These are phyloP conservation scores for Fonticula alba DNA, from an alignment of 78 protist genomes.

Conservation along the genomic window DNA sequence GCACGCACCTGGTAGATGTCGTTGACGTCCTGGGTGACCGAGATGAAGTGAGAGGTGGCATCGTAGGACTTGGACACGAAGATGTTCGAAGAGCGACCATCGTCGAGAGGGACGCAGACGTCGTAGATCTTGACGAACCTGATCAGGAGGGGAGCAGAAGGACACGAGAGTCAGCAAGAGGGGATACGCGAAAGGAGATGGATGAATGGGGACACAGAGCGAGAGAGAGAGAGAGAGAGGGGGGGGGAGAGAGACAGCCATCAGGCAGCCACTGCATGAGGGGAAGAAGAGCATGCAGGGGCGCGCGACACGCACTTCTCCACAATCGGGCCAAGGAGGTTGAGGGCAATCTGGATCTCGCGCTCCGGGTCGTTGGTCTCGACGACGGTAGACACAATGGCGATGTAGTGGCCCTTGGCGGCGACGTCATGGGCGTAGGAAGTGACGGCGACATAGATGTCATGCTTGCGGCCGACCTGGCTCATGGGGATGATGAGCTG, in stretches of 20 bases:
- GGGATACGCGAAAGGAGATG: neutral
- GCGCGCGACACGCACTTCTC: slow-evolving; percentile 19
- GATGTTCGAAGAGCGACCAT: slow-evolving; percentile 37
- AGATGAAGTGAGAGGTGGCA: slow-evolving; percentile 75
- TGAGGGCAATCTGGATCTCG: slow-evolving; percentile 74
- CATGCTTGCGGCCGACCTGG: slow-evolving; percentile 53
- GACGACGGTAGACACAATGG: slow-evolving; percentile 68
- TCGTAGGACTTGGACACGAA: slow-evolving; percentile 61
- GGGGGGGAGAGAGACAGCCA: neutral
- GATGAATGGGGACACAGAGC: neutral
- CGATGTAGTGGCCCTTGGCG: slow-evolving; percentile 77
- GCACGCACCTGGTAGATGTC: slow-evolving; percentile 16
- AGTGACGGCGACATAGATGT: slow-evolving; percentile 72
- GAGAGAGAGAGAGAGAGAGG: too few relatives aligned
- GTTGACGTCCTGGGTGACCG: slow-evolving; percentile 38
- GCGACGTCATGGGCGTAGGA: slow-evolving; percentile 66
- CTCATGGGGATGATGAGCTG: slow-evolving; percentile 87
- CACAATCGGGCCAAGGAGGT: slow-evolving; percentile 56
- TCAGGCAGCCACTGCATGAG: neutral
- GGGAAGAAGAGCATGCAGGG: neutral
- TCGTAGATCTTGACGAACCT: slow-evolving; percentile 37
- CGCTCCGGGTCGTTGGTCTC: slow-evolving; percentile 72
- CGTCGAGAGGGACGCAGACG: slow-evolving; percentile 45
- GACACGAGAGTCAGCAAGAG: neutral
- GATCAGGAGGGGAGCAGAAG: neutral